phyloP scores from a whole-genome alignment of 2,329 filamentous ascomycete genomes.

The Penicillium sp. region DNA sequence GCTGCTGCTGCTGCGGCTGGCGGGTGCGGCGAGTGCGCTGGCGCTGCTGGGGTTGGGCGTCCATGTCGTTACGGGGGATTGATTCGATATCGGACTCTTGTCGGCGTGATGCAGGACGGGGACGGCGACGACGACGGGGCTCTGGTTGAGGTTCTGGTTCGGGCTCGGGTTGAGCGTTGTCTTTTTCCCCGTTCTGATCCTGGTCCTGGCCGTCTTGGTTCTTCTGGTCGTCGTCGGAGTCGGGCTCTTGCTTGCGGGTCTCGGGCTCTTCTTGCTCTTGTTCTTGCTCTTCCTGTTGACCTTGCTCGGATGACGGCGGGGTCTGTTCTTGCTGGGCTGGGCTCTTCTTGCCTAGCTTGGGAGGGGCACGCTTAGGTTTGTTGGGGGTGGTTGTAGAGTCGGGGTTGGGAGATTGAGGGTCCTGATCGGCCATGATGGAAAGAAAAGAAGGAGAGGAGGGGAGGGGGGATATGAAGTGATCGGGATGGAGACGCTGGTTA shows the following conservation, averaged over 20 bases:
- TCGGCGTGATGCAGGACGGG: slow-evolving; percentile 18
- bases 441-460: slow-evolving; percentile 18
- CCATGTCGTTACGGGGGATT: slow-evolving; percentile 54
- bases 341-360: slow-evolving; percentile 33
- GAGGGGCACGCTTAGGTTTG: slow-evolving; percentile 30
- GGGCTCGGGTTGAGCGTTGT: slow-evolving; percentile 36
- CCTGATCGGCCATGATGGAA: slow-evolving; percentile 33
- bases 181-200: slow-evolving; percentile 23
- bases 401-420: slow-evolving; percentile 21
- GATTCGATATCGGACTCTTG: slow-evolving; percentile 52
- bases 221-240: slow-evolving; percentile 12
- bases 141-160: slow-evolving; percentile 49
- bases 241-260: slow-evolving; percentile 16
- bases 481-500: slow-evolving; percentile 12
- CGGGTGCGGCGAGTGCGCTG: slow-evolving; percentile 56
- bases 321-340: slow-evolving; percentile 28
- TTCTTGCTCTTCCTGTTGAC: slow-evolving; percentile 16
- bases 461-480: slow-evolving; percentile 25
- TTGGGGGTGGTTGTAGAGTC: slow-evolving; percentile 19
- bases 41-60: slow-evolving; percentile 47
- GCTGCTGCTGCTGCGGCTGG: slow-evolving; percentile 48
- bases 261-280: slow-evolving; percentile 13
- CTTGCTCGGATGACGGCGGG: slow-evolving; percentile 25
- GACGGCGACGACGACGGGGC: slow-evolving; percentile 28
- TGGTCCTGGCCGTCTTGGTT: slow-evolving; percentile 7